Evolutionary conservation across 345 rosid genomes (phyloP), one percentile per base, ranked within the genome.

Genomic region (Arabidopsis arenosa): DNA sequence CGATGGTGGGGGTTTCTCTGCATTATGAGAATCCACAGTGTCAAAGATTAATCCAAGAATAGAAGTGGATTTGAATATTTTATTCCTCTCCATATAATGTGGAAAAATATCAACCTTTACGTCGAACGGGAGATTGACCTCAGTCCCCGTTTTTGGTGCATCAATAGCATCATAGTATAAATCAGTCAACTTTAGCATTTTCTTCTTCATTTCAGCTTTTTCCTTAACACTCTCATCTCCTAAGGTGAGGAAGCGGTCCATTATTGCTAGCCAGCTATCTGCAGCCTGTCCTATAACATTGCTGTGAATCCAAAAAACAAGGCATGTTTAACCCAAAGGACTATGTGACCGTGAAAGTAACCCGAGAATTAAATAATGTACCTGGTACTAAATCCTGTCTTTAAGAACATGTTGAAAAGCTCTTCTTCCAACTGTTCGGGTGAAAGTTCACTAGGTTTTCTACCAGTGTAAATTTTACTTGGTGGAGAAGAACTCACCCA

Each of bases 111-210:
- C 75, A 6, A 85, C 76, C 76, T 51, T 78, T 77, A 93, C 40
- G 0, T 75, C 65, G 4, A 37, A 7, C 0, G 96, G 94, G 57
- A 89, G 64, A 74, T 82, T 69, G 41, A 89, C 69, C 87, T 83
- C 80, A 51, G 87, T 89, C 5, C 84, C 58, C 10, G 76, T 84
- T 56, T 92, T 92, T 0, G 93, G 86, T 58, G 97, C 96, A 85
- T 92, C 97, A 9, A 94, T 55, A 62, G 98, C 92, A 73, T 91
- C 90, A 68, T 90, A 94, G 55, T 90, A 91, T 49, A 85, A 62
- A 73, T 91, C 84, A 39, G 86, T 75, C 68, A 90, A 68, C 47
- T 18, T 75, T 2, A 10, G 15, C 37, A 94, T 62, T 23, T 85
- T 87, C 57, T 74, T 30, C 75, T 70, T 80, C 82, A 84, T 58